Evolutionary conservation across 2,329 filamentous ascomycete species (phyloP), one percentile per base, ranked within the genome.

Genomic region (Diaporthe vaccinii): DNA sequence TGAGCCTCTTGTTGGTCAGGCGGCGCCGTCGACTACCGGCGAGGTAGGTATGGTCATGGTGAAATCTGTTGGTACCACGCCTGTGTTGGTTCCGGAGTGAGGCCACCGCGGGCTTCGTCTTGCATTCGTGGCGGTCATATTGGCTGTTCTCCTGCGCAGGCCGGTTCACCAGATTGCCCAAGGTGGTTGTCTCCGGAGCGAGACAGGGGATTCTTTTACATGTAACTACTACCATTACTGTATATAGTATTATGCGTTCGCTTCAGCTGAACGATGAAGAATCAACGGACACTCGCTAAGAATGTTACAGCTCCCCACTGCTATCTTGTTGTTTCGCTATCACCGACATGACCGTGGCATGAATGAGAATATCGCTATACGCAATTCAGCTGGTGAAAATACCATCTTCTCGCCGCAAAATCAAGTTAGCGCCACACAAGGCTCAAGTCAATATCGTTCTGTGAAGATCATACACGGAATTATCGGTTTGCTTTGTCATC

Each of bases 271-370:
- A 39, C 12, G 14, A 2, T 25, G 49, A n/a, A 39, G 46, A 39
- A 14, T 31, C 7, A 51, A 10, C 7, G 10, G 46, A 53, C 22
- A 31, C 15, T 31, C 15, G 15, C 59, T 39, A 39, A 4, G 5
- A n/a, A 36, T 0, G 3, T 1, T 8, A 2, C 9, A 2, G 28
- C 5, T 17, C 12, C 44, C 28, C 5, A 2, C 12, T 15, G 28
- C 61, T 17, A 20, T 22, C 17, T 2, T 7, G 7, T 14, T 14
- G 6, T 39, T 12, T 39, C 10, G 10, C 36, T 14, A 39, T 39
- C 36, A 39, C 36, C 2, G 4, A 39, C 12, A 10, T 10, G 36
- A 39, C 10, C 36, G 36, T 15, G 36, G 36, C 36, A 39, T 39
- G 36, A 15, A 39, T 39, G 10, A 39, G 36, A 39, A 14, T 1